Base-by-base conservation (phyloP, 2,329 filamentous ascomycete species). In the Coniochaeta hoffmannii region DNA sequence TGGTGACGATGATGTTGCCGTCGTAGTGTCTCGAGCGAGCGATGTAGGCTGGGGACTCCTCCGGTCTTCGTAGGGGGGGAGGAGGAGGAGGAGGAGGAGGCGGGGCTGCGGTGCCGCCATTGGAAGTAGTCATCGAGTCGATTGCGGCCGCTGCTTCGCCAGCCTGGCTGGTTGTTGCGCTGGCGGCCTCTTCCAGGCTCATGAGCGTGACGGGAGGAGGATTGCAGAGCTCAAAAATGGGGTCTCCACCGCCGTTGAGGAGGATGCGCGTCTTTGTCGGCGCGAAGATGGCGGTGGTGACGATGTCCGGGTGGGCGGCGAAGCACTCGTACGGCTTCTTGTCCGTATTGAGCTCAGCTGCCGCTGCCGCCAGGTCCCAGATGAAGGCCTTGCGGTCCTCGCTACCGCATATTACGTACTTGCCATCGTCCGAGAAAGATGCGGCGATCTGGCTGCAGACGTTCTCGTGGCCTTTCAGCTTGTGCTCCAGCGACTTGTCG, bases 191-290 rank as follows among this genome's bases (percentile, higher is more conserved):
- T 19, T 87, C 83, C 26, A 86, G 80, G 61, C 87, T 91, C 58
- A 92, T 77, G 17, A 97, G 76, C 7, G 85, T 92, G 15, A 97
- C 85, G 0, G 93, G 91, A 0, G 93, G 94, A 5, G 94, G 94
- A 63, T 97, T 97, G 76, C 94, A 97, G 1, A 97, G 78, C 63
- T 97, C 92, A 68, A 91, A 99, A n/a, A 99, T 82, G 1, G 94
- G 92, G 67, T 99, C 92, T 55, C 90, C 89, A 0, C 91, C 95
- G 14, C 82, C 80, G 53, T 88, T 86, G 0, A 99, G 79, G 2
- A 94, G 76, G 64, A 89, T 86, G 56, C 89, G 83, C 11, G 90
- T 91, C 63, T 83, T 84, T 0, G 82, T 81, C 0, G 94, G 93
- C 0, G 93, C 93, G 65, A 97, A 87, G 4, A 94, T 74, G 1